phyloP scores from a whole-genome alignment of 768 basidiomycete species.

The Boletus rubropictus region DNA sequence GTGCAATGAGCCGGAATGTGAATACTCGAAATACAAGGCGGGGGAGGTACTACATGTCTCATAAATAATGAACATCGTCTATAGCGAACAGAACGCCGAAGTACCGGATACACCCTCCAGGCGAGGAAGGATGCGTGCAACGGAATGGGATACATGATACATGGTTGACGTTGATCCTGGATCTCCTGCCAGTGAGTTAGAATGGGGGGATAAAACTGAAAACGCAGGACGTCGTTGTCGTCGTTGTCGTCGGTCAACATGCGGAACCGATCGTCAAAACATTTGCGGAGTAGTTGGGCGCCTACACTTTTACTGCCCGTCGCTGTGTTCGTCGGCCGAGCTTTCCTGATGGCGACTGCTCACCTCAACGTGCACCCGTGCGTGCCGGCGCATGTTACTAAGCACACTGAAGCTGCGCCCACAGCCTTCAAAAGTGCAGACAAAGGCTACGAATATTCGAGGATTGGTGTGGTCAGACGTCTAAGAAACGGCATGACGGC shows the following conservation, averaged over 20 bases:
- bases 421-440: constrained; percentile 69
- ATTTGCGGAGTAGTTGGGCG: constrained; percentile 4
- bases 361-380: constrained; percentile 56
- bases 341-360: constrained; percentile 33
- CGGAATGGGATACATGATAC: not conserved
- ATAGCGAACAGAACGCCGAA: constrained; percentile 1
- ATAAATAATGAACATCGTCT: constrained; percentile 12
- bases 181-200: not conserved
- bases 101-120: constrained; percentile 16
- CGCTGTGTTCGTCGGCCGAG: constrained; percentile 44
- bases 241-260: not conserved
- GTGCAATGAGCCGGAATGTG: not conserved
- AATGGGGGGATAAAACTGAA: not conserved
- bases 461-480: constrained; percentile 4
- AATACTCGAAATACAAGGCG: constrained; percentile 11
- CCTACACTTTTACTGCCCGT: constrained; percentile 27
- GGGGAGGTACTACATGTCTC: constrained; percentile 10
- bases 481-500: not conserved
- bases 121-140: not conserved
- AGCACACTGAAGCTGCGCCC: constrained; percentile 80
- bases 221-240: constrained; percentile 4
- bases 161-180: not conserved
- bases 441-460: constrained; percentile 48
- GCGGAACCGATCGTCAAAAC: constrained; percentile 6
- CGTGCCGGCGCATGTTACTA: constrained; percentile 85